Conservation (phyloP, 108 stramenopile genomes). For the Skeletonema grethae region DNA sequence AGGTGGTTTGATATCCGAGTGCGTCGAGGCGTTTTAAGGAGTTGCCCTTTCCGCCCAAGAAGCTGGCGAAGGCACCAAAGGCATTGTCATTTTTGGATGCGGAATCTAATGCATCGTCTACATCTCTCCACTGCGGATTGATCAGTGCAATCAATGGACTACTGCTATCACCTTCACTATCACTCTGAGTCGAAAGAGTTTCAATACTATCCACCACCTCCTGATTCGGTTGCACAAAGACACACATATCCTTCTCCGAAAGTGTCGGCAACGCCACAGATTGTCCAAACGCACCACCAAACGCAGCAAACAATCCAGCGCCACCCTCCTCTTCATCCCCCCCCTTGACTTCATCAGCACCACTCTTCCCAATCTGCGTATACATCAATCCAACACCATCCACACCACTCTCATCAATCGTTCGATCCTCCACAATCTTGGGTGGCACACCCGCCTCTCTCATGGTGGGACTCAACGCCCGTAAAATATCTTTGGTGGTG, state of each 20-base stretch:
- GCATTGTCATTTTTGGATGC: conserved; percentile 61
- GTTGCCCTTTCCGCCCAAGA: conserved; percentile 87
- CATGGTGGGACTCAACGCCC: conserved; percentile 41
- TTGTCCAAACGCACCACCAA: conserved; percentile 21
- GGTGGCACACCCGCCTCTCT: conserved; percentile 68
- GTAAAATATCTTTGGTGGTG: conserved; percentile 61
- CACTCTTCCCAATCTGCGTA: conserved; percentile 47
- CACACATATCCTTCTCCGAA: conserved; percentile 57
- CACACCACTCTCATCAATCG: conserved; percentile 85
- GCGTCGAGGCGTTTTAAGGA: conserved; percentile 62
- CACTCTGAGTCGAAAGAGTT: conserved; percentile 45
- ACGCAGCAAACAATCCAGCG: background rate
- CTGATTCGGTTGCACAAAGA: conserved; percentile 85
- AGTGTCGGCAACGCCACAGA: conserved; percentile 42
- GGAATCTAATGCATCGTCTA: conserved; percentile 85
- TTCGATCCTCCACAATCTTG: conserved; percentile 76
- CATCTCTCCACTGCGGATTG: conserved; percentile 90
- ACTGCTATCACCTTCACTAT: conserved; percentile 11
- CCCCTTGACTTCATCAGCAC: background rate
- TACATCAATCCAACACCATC: conserved; percentile 86
- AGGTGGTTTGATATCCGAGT: conserved; percentile 64
- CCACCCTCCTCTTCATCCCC: conserved; percentile 3
- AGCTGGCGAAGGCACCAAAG: conserved; percentile 73
- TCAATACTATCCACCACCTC: conserved; percentile 74
- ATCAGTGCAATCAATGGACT: conserved; percentile 55